These are phyloP conservation scores for Colletotrichum gloeosporioides DNA, from an alignment of 2,329 filamentous ascomycete genomes.

Conservation along the genomic window DNA sequence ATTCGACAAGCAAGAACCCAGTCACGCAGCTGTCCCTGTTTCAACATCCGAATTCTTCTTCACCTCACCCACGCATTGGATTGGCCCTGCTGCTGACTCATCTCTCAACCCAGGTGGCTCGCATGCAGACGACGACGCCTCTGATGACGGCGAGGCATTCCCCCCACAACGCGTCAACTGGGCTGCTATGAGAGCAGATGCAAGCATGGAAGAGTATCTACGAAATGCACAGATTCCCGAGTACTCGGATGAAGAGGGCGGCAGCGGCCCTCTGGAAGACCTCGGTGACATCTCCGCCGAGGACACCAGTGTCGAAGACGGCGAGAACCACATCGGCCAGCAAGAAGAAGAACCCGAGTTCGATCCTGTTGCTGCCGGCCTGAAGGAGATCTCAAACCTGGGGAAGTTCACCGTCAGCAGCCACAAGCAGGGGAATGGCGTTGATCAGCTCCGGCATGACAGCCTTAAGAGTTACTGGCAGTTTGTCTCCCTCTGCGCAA, in stretches of 20 bases:
- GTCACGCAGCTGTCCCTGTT: not conserved
- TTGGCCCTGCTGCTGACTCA: slow-evolving; percentile 12
- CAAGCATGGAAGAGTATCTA: slow-evolving; percentile 17
- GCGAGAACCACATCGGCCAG: slow-evolving; percentile 27
- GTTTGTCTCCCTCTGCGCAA: slow-evolving; percentile 46
- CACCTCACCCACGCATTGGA: not conserved
- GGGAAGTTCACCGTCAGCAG: slow-evolving; percentile 84
- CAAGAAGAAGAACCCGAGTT: slow-evolving; percentile 46
- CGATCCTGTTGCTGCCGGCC: slow-evolving; percentile 58
- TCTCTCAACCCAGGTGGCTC: not conserved
- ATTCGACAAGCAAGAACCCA: not conserved
- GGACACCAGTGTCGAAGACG: slow-evolving; percentile 35
- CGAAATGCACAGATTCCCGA: slow-evolving; percentile 14
- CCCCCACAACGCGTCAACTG: slow-evolving; percentile 18
- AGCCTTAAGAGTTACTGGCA: slow-evolving; percentile 81
- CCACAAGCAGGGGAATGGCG: slow-evolving; percentile 80
- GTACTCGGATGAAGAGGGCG: slow-evolving; percentile 17
- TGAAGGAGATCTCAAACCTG: slow-evolving; percentile 86
- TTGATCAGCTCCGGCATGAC: slow-evolving; percentile 77
- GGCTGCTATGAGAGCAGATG: slow-evolving; percentile 20
- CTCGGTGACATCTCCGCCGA: slow-evolving; percentile 26
- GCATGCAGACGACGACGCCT: slow-evolving; percentile 12
- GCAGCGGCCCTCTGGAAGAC: slow-evolving; percentile 9
- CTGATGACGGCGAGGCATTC: slow-evolving; percentile 18
- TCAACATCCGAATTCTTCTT: not conserved